A percentile compares a stretch with the other conserved stretches of the same genome.
Conservation (phyloP, 805 yeast genomes). For the Candida fluviatilis region DNA sequence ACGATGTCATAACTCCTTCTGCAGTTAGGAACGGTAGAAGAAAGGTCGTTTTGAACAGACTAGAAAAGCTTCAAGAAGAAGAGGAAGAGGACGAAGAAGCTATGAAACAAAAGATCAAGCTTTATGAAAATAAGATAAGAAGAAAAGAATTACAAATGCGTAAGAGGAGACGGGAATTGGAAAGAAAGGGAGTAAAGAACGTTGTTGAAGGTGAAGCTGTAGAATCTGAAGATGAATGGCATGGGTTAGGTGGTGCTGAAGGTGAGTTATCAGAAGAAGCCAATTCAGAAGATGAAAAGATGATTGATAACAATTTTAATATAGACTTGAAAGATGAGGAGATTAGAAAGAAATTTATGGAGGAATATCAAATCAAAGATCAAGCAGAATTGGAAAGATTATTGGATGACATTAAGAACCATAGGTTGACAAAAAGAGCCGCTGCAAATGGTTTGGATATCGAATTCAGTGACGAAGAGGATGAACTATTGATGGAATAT, state of each 20-base stretch:
- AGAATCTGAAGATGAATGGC: conserved; percentile 88
- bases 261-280: conserved; percentile 53
- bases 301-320: conserved; percentile 69
- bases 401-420: conserved; percentile 67
- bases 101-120: conserved; percentile 26
- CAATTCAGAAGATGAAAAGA: conserved; percentile 70
- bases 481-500: conserved; percentile 49
- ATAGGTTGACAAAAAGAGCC: conserved; percentile 59
- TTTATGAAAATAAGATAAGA: conserved; percentile 35
- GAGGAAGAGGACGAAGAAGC: conserved; percentile 21
- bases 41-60: conserved; percentile 6
- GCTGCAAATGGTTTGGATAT: conserved; percentile 50
- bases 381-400: conserved; percentile 61
- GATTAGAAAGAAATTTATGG: conserved; percentile 53
- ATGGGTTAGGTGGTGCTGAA: conserved; percentile 73
- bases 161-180: conserved; percentile 47
- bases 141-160: conserved; percentile 30
- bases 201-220: conserved; percentile 80
- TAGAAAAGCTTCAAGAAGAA: conserved; percentile 17
- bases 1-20: conserved; percentile 24
- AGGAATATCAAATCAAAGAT: conserved; percentile 60
- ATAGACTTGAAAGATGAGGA: conserved; percentile 54
- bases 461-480: conserved; percentile 75
- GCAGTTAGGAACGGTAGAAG: conserved; percentile 21
- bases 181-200: conserved; percentile 51